Evolutionary conservation across 495 filamentous ascomycete species (phyloP).

Genomic region (Geopyxis carbonaria): DNA sequence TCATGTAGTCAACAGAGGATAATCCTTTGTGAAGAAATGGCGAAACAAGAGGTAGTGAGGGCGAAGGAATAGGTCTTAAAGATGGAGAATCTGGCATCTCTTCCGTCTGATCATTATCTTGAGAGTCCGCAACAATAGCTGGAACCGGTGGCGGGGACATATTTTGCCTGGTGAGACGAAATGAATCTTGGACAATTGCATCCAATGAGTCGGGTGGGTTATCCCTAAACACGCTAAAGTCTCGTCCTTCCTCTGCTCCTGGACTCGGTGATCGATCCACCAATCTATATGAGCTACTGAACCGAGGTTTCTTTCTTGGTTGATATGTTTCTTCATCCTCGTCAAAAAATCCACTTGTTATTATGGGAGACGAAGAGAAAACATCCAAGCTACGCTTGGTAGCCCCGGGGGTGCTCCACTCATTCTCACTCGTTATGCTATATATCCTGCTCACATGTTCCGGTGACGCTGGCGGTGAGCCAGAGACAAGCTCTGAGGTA

Average conservation of each 20-base stretch:
- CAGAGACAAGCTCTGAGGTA: no score
- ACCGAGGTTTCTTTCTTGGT: slow-evolving; percentile 54
- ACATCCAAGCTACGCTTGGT: slow-evolving; percentile 13
- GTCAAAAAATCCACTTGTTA: slow-evolving; percentile 42
- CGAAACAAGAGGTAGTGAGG: slow-evolving; percentile 20
- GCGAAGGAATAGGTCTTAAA: slow-evolving; percentile 22
- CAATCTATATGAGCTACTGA: slow-evolving; percentile 32
- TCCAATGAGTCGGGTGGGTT: neutral
- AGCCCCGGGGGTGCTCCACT: slow-evolving; percentile 12
- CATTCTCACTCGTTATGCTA: no score
- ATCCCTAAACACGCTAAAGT: slow-evolving; percentile 2
- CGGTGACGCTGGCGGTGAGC: no score
- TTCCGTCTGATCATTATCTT: neutral
- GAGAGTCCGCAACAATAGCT: slow-evolving; percentile 6
- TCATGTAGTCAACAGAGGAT: slow-evolving; percentile 15
- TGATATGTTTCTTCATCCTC: slow-evolving; percentile 51
- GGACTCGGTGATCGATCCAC: slow-evolving; percentile 11
- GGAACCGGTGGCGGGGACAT: slow-evolving; percentile 22
- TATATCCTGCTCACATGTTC: no score
- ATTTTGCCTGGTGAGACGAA: neutral
- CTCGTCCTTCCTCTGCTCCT: neutral
- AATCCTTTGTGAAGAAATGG: slow-evolving; percentile 18
- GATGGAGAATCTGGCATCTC: slow-evolving; percentile 18
- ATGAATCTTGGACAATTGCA: neutral
- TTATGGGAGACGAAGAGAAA: neutral